A percentile compares a stretch with the other conserved stretches of the same genome.
Evolutionary conservation across 345 rosid genomes (phyloP).

Genomic region (Euphorbia lathyris): DNA sequence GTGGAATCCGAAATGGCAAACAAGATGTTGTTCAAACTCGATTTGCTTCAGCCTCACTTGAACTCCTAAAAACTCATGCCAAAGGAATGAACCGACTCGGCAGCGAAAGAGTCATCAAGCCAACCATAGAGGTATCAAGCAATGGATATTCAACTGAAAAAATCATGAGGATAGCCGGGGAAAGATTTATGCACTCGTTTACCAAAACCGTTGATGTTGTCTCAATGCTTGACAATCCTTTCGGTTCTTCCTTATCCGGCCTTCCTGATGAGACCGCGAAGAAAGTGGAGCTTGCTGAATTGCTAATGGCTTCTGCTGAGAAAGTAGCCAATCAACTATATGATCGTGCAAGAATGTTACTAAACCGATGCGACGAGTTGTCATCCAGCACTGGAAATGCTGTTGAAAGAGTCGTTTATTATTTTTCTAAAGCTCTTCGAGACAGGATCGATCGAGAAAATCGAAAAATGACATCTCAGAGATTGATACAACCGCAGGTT

Average conservation of each 20-base stretch:
- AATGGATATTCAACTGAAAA: constrained; percentile 36
- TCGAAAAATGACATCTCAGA: constrained; percentile 8
- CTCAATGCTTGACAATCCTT: constrained; percentile 10
- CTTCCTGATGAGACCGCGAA: not conserved
- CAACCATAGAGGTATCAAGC: not conserved
- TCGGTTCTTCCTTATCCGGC: not conserved
- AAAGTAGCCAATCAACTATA: constrained; percentile 15
- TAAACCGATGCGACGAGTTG: constrained; percentile 19
- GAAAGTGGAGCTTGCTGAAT: constrained; percentile 18
- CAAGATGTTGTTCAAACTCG: constrained; percentile 12
- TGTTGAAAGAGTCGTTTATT: constrained; percentile 28
- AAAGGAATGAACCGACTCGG: constrained; percentile 15
- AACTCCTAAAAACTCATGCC: constrained; percentile 6
- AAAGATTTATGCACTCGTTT: constrained; percentile 34
- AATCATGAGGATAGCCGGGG: constrained; percentile 46
- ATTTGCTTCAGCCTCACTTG: constrained; percentile 18
- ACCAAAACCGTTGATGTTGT: constrained; percentile 4
- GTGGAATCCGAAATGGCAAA: constrained; percentile 11
- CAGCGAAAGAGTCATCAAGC: constrained; percentile 15
- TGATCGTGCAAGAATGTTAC: constrained; percentile 19
- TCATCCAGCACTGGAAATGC: constrained; percentile 26
- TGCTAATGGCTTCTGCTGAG: constrained; percentile 20
- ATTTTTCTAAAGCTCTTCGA: constrained; percentile 19
- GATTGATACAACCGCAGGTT: not conserved
- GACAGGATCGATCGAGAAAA: constrained; percentile 31